A percentile compares a stretch with the other conserved stretches of the same genome.
These are phyloP conservation scores for Fusarium abutilonis DNA, from an alignment of 2,329 filamentous ascomycete species.

Conservation along the genomic window DNA sequence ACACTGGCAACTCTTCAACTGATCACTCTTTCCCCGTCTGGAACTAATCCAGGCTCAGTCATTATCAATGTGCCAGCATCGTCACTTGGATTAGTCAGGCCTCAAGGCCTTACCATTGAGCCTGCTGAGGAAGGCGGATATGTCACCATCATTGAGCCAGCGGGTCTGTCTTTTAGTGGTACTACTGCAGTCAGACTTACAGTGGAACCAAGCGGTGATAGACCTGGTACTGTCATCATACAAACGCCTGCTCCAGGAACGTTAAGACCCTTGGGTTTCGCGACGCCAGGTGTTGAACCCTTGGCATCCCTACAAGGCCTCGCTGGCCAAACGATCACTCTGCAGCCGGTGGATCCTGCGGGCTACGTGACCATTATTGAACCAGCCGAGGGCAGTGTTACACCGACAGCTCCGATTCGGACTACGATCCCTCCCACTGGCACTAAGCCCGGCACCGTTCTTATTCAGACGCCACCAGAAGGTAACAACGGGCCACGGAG, in stretches of 20 bases:
- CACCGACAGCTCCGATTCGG: slow-evolving; percentile 26
- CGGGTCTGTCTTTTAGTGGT: slow-evolving; percentile 3
- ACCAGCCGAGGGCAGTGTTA: slow-evolving; percentile 16
- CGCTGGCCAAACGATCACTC: slow-evolving; percentile 23
- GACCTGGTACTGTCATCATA: slow-evolving; percentile 35
- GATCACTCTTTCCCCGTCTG: slow-evolving; percentile 29
- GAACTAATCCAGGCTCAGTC: slow-evolving; percentile 31
- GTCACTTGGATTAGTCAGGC: neutral
- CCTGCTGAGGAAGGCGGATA: slow-evolving; percentile 19
- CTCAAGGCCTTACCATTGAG: slow-evolving; percentile 16
- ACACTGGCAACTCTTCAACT: slow-evolving; percentile 11
- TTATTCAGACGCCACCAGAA: slow-evolving; percentile 34
- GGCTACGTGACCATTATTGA: slow-evolving; percentile 39
- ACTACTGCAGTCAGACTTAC: slow-evolving; percentile 17
- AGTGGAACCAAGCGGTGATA: slow-evolving; percentile 21
- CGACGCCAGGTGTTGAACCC: accelerated
- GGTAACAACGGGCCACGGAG: neutral
- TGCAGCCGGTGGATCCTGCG: slow-evolving; percentile 16
- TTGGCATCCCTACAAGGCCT: slow-evolving; percentile 4
- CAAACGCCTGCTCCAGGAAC: slow-evolving; percentile 21
- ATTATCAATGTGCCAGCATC: slow-evolving; percentile 33
- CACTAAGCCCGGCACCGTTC: slow-evolving; percentile 34
- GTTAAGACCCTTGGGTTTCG: neutral
- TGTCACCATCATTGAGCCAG: slow-evolving; percentile 33
- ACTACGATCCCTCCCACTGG: slow-evolving; percentile 35